Evolutionary conservation across 1,284 basidiomycete genomes (phyloP).

Genomic region (Ceratobasidium papillatum): DNA sequence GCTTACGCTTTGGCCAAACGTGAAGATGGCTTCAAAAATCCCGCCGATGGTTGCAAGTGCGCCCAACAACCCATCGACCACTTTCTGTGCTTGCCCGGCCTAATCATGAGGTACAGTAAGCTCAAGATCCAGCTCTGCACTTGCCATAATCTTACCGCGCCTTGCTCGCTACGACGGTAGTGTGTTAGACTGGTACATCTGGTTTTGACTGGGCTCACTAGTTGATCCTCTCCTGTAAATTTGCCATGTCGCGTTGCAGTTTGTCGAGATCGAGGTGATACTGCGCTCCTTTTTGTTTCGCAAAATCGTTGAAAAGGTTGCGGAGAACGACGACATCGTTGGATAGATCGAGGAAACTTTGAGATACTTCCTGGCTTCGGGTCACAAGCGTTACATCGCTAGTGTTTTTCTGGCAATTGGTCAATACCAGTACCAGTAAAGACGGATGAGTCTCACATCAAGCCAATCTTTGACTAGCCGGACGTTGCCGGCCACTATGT

Average conservation of each 20-base stretch:
- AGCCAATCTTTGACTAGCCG: background rate
- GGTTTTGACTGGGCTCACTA: background rate
- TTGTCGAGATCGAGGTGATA: background rate
- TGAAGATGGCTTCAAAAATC: conserved; percentile 1
- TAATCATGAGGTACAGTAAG: background rate
- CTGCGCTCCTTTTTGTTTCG: background rate
- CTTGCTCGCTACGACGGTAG: background rate
- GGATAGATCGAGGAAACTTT: background rate
- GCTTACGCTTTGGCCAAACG: conserved; percentile 11
- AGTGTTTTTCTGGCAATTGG: background rate
- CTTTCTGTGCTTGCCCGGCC: background rate
- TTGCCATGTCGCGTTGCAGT: background rate
- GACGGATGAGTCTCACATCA: background rate
- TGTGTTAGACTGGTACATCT: background rate
- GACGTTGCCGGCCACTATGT: background rate
- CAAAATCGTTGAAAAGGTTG: background rate
- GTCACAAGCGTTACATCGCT: background rate
- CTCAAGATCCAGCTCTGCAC: background rate
- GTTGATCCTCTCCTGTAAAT: background rate
- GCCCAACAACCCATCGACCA: background rate
- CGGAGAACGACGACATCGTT: background rate
- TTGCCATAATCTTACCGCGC: background rate
- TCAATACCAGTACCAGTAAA: background rate
- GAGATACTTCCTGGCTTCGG: background rate
- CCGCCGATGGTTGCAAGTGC: background rate